A percentile compares a stretch with the other conserved stretches of the same genome.
Evolutionary conservation across 805 yeast genomes (phyloP).

Genomic region (Scheffersomyces lignosus): DNA sequence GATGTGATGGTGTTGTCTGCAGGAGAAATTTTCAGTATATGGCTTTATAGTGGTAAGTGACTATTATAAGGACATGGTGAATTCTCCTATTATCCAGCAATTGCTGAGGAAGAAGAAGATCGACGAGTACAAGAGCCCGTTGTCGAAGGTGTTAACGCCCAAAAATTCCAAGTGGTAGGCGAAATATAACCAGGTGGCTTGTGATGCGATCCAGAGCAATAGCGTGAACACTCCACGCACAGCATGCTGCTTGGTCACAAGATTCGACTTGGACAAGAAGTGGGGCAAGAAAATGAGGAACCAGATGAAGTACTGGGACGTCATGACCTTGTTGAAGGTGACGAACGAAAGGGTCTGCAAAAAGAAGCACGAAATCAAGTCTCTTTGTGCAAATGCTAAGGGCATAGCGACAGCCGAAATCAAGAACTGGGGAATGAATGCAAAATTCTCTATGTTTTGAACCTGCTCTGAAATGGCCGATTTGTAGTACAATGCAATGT

Average conservation of each 20-base stretch:
- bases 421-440: conserved; percentile 81
- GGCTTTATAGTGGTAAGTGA: no score
- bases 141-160: conserved; percentile 64
- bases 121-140: conserved; percentile 57
- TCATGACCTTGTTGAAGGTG: conserved; percentile 59
- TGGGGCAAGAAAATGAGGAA: conserved; percentile 83
- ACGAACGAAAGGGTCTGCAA: conserved; percentile 47
- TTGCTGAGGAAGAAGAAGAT: conserved; percentile 60
- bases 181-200: conserved; percentile 73
- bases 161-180: conserved; percentile 82
- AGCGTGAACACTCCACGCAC: conserved; percentile 43
- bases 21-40: no score
- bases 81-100: conserved; percentile 60
- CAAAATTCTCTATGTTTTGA: conserved; percentile 50
- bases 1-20: no score
- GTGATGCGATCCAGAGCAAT: conserved; percentile 65
- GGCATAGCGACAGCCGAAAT: conserved; percentile 65
- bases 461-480: conserved; percentile 33
- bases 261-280: conserved; percentile 49
- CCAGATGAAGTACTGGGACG: conserved; percentile 97
- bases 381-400: conserved; percentile 29
- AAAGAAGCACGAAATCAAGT: conserved; percentile 35
- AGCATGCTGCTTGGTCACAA: conserved; percentile 18
- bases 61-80: no score
- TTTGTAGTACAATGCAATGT: conserved; percentile 65